Percentiles rank a stretch among this genome's conserved stretches.
phyloP scores from a whole-genome alignment of 805 yeast species.

The Cyberlindnera misumaiensis region DNA sequence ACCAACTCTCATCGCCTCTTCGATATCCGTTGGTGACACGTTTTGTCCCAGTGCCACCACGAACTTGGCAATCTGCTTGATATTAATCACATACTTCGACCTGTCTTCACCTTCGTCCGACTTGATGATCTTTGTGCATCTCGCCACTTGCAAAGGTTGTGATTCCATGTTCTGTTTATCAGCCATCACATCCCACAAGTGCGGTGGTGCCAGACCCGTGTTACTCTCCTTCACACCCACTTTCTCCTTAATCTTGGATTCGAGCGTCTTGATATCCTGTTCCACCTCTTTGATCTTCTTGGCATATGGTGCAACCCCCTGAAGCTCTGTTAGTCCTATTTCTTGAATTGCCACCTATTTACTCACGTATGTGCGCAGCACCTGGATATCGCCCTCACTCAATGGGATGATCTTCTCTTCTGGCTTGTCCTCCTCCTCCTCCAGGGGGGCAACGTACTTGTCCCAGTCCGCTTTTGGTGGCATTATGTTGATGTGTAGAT shows the following conservation, averaged over 20 bases:
- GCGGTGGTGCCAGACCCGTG: constrained; percentile 96
- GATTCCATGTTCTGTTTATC: constrained; percentile 89
- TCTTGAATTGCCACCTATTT: neutral
- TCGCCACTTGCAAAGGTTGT: constrained; percentile 95
- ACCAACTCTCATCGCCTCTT: constrained; percentile 99
- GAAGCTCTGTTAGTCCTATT: constrained; percentile 8
- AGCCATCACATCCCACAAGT: constrained; percentile 95
- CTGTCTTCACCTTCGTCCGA: constrained; percentile 62
- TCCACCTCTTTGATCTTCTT: constrained; percentile 73
- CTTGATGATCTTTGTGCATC: constrained; percentile 95
- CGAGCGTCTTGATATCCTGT: constrained; percentile 78
- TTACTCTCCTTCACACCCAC: constrained; percentile 93
- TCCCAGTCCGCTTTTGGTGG: constrained; percentile 99
- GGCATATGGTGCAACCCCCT: constrained; percentile 95
- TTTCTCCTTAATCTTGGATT: constrained; percentile 84
- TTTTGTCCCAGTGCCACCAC: constrained; percentile 95
- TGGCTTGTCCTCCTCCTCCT: constrained; percentile 40
- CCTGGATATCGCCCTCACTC: constrained; percentile 95
- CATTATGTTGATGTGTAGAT: constrained; percentile 38
- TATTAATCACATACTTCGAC: constrained; percentile 88
- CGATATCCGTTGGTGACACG: constrained; percentile 97
- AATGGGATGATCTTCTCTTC: constrained; percentile 80
- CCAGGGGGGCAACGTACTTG: constrained; percentile 85
- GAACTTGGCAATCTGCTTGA: constrained; percentile 96
- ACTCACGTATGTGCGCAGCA: constrained; percentile 74